phyloP scores from a whole-genome alignment of 2,329 filamentous ascomycete species.

The Scedosporium minutisporum region DNA sequence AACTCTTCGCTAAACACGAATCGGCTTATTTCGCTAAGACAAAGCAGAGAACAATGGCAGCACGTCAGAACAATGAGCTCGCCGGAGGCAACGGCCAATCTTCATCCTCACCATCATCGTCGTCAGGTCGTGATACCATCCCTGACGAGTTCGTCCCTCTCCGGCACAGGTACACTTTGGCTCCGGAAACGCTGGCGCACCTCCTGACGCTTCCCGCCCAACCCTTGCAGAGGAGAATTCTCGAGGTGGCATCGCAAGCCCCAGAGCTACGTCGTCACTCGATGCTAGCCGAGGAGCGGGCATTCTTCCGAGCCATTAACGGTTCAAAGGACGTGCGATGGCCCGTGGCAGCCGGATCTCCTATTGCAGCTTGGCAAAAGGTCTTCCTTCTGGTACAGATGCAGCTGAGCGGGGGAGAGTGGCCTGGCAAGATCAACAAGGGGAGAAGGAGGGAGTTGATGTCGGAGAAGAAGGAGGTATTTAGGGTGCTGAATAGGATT shows the following conservation, averaged over 20 bases:
- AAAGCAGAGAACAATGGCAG: too few relatives aligned
- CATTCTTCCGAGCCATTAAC: slow-evolving; percentile 28
- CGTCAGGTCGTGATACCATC: neutral
- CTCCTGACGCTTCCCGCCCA: slow-evolving; percentile 8
- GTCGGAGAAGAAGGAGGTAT: slow-evolving; percentile 21
- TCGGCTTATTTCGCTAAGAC: too few relatives aligned
- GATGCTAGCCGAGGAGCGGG: slow-evolving; percentile 23
- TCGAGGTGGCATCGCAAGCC: slow-evolving; percentile 27
- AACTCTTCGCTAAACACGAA: too few relatives aligned
- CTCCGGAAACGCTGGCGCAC: neutral
- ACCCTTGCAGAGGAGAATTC: slow-evolving; percentile 17
- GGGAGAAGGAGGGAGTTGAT: slow-evolving; percentile 20
- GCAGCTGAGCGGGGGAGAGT: neutral
- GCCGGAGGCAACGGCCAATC: neutral
- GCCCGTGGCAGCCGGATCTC: slow-evolving; percentile 15
- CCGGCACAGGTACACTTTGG: neutral
- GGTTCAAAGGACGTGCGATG: slow-evolving; percentile 28
- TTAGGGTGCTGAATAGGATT: slow-evolving; percentile 21
- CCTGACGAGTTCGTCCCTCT: neutral
- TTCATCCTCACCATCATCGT: neutral
- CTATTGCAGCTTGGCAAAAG: slow-evolving; percentile 50
- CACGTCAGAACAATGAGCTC: neutral
- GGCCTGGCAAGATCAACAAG: neutral
- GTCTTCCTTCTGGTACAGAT: slow-evolving; percentile 64
- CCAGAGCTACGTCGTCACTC: slow-evolving; percentile 27